These are phyloP conservation scores for Suhomyces kilbournensis DNA, from an alignment of 805 yeast species.

Conservation along the genomic window DNA sequence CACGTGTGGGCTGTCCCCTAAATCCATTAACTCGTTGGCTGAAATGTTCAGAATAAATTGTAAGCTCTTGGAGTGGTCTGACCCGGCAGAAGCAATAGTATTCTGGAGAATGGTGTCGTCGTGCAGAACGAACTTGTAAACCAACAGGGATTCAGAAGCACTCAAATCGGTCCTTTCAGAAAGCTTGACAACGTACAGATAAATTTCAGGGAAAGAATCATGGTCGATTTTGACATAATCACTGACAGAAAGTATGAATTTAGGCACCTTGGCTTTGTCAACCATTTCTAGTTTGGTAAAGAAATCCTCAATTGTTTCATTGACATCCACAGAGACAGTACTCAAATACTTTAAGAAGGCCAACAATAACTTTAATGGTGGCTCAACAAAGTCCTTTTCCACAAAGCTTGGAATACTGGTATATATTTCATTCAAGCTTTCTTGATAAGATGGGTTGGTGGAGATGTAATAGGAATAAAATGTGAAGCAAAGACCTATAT, in stretches of 20 bases:
- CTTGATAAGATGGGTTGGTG: background rate
- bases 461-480: background rate
- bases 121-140: slow-evolving; percentile 15
- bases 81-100: slow-evolving; percentile 10
- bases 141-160: slow-evolving; percentile 18
- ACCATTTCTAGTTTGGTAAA: slow-evolving; percentile 27
- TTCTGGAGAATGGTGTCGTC: slow-evolving; percentile 16
- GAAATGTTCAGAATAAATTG: slow-evolving; percentile 3
- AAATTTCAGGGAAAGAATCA: slow-evolving; percentile 20
- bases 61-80: background rate
- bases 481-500: background rate
- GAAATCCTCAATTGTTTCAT: slow-evolving; percentile 32
- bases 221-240: slow-evolving; percentile 10
- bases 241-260: slow-evolving; percentile 2
- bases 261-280: slow-evolving; percentile 10
- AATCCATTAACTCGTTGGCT: background rate
- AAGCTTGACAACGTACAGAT: slow-evolving; percentile 28
- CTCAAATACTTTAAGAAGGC: slow-evolving; percentile 2
- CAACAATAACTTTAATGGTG: slow-evolving; percentile 16
- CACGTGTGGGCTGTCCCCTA: background rate
- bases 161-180: slow-evolving; percentile 21
- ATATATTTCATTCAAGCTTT: background rate
- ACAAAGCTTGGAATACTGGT: slow-evolving; percentile 20
- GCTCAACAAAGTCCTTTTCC: slow-evolving; percentile 23
- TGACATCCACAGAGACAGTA: slow-evolving; percentile 18